A percentile compares a stretch with the other conserved stretches of the same genome.
Conservation (phyloP, 1,284 basidiomycete genomes). For the Xanthoconium separans region DNA sequence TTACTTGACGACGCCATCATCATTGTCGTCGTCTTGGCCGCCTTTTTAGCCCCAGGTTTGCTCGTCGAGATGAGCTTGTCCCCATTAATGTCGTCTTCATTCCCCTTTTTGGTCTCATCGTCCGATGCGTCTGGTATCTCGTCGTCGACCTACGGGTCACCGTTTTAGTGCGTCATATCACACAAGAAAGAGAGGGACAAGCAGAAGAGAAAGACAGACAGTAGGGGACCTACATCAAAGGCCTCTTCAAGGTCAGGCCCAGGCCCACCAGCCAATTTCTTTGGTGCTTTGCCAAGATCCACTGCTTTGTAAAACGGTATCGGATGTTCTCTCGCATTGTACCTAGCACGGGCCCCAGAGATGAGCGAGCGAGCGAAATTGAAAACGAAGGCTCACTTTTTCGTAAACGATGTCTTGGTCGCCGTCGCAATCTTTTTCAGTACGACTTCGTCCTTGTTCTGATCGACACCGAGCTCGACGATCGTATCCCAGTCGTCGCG, state of each 20-base stretch:
- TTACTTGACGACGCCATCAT: slow-evolving; percentile 7
- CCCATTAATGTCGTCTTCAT: slow-evolving; percentile 40
- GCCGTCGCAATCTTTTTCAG: slow-evolving; percentile 83
- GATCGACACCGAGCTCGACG: slow-evolving; percentile 88
- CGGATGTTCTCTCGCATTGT: slow-evolving; percentile 85
- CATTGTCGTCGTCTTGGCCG: slow-evolving; percentile 10
- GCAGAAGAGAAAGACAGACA: neutral
- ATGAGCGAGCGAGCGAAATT: neutral
- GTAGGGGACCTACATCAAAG: slow-evolving; percentile 48
- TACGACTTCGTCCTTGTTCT: slow-evolving; percentile 70
- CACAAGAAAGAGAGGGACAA: neutral
- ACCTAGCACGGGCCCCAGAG: slow-evolving; percentile 47
- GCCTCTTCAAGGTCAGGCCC: slow-evolving; percentile 90
- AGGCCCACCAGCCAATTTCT: slow-evolving; percentile 72
- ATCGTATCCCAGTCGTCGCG: slow-evolving; percentile 97
- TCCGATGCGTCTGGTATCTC: slow-evolving; percentile 49
- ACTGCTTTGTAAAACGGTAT: slow-evolving; percentile 88
- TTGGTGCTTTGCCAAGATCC: slow-evolving; percentile 74
- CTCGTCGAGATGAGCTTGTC: slow-evolving; percentile 50
- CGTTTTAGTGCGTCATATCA: neutral
- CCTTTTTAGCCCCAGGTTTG: slow-evolving; percentile 39
- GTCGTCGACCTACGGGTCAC: slow-evolving; percentile 19
- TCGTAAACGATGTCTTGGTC: slow-evolving; percentile 85
- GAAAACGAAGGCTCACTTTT: slow-evolving; percentile 50
- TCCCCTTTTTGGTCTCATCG: slow-evolving; percentile 43